phyloP scores from a whole-genome alignment of 345 rosid species.

The Luvunga scandens region DNA sequence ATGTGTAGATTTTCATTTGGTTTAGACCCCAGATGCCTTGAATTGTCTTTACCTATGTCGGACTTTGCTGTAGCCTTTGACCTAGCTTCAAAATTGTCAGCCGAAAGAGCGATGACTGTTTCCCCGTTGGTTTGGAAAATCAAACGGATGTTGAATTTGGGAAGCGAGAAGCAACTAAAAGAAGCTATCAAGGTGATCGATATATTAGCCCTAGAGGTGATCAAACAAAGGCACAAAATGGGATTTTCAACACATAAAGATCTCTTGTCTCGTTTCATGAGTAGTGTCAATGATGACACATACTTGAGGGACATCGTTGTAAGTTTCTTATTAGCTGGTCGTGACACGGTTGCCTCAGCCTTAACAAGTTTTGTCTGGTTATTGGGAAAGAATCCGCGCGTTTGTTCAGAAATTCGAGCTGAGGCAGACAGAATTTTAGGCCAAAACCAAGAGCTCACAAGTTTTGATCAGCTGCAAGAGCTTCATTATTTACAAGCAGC shows the following conservation, averaged over 20 bases:
- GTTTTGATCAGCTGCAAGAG: conserved; percentile 34
- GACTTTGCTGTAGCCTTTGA: conserved; percentile 62
- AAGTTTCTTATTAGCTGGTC: conserved; percentile 65
- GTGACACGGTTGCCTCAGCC: conserved; percentile 59
- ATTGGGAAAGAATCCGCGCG: conserved; percentile 39
- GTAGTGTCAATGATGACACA: conserved; percentile 35
- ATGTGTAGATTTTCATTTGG: conserved; percentile 66
- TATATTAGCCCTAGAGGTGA: conserved; percentile 50
- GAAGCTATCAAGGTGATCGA: conserved; percentile 43
- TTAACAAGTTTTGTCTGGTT: conserved; percentile 52
- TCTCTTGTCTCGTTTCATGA: conserved; percentile 70
- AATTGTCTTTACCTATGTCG: conserved; percentile 47
- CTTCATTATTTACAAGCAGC: conserved; percentile 50
- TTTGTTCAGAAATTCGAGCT: conserved; percentile 16
- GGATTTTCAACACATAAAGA: conserved; percentile 40
- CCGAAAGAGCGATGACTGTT: conserved; percentile 58
- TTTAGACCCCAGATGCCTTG: conserved; percentile 62
- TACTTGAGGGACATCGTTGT: conserved; percentile 61
- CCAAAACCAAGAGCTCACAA: conserved; percentile 16
- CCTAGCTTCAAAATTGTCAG: conserved; percentile 55
- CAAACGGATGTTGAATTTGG: conserved; percentile 57
- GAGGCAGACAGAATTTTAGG: conserved; percentile 44
- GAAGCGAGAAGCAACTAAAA: conserved; percentile 55
- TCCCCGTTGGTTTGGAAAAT: conserved; percentile 56
- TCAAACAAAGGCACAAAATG: conserved; percentile 38